Base-by-base conservation (phyloP, 2,329 filamentous ascomycete genomes). In the Neodidymelliopsis sp. region DNA sequence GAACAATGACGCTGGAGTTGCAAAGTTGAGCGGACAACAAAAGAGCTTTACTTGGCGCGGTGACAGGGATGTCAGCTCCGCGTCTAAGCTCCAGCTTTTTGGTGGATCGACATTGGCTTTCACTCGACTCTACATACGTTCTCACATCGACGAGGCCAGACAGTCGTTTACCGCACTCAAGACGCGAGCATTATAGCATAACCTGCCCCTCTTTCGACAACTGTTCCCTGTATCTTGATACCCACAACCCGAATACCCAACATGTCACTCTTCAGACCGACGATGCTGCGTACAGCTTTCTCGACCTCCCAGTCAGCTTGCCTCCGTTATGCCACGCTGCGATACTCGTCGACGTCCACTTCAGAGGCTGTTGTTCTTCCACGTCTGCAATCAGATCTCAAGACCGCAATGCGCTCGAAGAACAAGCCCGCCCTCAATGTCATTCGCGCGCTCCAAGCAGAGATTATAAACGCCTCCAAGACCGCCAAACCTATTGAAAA, bases 391-490 rank as follows among this genome's bases (percentile, higher is more conserved):
- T 56, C 63, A 11, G 77, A 79, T 51, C 72, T 80, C 30, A 80
- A 80, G 55, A 72, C 60, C 4, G 76, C 78, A 23, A 75, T 80
- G 71, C 73, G 74, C 49, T 61, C 72, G n/a, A 79, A 79, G 62
- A 75, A 80, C 63, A 77, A 74, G 19, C 76, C 83, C 19, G 84
- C 87, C 2, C 82, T 92, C 19, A 76, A 81, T 28, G 88, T 90
- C 27, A 80, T 93, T 37, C 87, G 89, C 59, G 72, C 80, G 29
- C 75, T 92, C 54, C 80, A 92, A 56, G 79, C 87, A 23, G 82
- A 87, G 54, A 84, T 88, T 53, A 85, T 86, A 60, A 92, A 91
- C 72, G 85, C 87, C 24, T 87, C 85, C 69, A 92, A 92, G 74
- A 90, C 88, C 11, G 67, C 80, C 28, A 78, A 76, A 28, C 89